Conservation (phyloP, 2,329 filamentous ascomycete genomes). For the Thyridium curvatum region DNA sequence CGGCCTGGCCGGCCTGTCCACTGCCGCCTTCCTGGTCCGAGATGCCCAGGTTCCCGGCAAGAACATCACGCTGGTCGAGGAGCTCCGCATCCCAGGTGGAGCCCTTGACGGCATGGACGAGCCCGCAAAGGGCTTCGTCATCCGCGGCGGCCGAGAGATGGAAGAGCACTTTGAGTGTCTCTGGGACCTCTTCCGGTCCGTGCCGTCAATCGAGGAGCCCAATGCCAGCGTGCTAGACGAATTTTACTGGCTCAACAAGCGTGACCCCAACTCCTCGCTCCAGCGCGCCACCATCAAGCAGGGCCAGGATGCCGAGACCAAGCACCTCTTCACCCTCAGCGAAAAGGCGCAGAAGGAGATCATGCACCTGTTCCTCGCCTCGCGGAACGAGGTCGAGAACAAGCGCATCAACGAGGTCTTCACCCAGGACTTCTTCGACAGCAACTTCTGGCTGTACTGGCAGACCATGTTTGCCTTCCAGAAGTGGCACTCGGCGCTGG, state of each 20-base stretch:
- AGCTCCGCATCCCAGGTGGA: slow-evolving; percentile 19
- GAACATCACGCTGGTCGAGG: slow-evolving; percentile 26
- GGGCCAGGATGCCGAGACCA: slow-evolving; percentile 17
- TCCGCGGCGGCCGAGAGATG: slow-evolving; percentile 25
- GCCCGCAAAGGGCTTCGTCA: slow-evolving; percentile 24
- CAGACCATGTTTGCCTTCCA: slow-evolving; percentile 27
- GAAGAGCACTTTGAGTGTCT: slow-evolving; percentile 23
- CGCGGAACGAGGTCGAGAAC: slow-evolving; percentile 15
- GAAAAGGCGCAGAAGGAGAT: slow-evolving; percentile 20
- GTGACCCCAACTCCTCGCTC: slow-evolving; percentile 15
- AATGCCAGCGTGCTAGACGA: slow-evolving; percentile 20
- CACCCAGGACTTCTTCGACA: slow-evolving; percentile 21
- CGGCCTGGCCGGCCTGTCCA: slow-evolving; percentile 24
- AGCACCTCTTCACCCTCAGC: slow-evolving; percentile 17
- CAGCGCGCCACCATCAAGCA: slow-evolving; percentile 19
- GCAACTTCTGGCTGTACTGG: slow-evolving; percentile 29
- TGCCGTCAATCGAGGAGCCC: slow-evolving; percentile 19
- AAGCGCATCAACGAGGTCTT: slow-evolving; percentile 22
- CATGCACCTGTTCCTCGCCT: slow-evolving; percentile 21
- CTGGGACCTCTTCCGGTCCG: slow-evolving; percentile 20
- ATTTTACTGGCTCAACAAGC: slow-evolving; percentile 23
- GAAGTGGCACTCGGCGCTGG: slow-evolving; percentile 26
- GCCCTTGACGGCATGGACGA: slow-evolving; percentile 19
- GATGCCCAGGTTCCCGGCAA: slow-evolving; percentile 23
- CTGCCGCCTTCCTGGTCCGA: slow-evolving; percentile 25